These are phyloP conservation scores for grape (Vitis vinifera) DNA, from an alignment of 164 flowering plant species.

Conservation along the genomic window DNA sequence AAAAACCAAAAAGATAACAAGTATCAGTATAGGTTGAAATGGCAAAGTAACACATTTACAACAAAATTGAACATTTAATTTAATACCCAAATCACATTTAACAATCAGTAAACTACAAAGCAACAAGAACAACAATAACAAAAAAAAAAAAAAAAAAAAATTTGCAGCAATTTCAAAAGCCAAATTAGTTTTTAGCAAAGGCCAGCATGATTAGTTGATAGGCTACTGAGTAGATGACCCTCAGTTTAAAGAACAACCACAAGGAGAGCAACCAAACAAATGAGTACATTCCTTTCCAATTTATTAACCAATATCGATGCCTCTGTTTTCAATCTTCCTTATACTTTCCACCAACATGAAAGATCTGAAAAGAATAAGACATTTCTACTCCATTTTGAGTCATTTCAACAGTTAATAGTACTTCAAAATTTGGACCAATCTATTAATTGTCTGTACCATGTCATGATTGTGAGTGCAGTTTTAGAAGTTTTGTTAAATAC, in stretches of 20 bases:
- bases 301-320: too few species aligned
- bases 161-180: background rate
- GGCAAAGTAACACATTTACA: background rate
- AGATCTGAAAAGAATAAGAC: too few species aligned
- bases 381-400: too few species aligned
- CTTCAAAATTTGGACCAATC: too few species aligned
- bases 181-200: background rate
- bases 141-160: background rate
- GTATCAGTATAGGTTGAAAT: slow-evolving; percentile 4
- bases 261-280: background rate
- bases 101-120: background rate
- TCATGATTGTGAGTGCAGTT: too few species aligned
- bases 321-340: too few species aligned
- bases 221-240: background rate
- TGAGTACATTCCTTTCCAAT: background rate
- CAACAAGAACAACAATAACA: background rate
- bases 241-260: background rate
- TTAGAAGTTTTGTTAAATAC: too few species aligned
- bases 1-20: slow-evolving; percentile 14
- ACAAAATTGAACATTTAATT: background rate
- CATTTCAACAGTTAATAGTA: too few species aligned
- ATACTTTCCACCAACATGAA: too few species aligned
- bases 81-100: background rate
- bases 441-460: too few species aligned
- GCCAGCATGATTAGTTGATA: background rate